Base-by-base conservation (phyloP, 768 basidiomycete genomes). In the Termitomyces sp. region DNA sequence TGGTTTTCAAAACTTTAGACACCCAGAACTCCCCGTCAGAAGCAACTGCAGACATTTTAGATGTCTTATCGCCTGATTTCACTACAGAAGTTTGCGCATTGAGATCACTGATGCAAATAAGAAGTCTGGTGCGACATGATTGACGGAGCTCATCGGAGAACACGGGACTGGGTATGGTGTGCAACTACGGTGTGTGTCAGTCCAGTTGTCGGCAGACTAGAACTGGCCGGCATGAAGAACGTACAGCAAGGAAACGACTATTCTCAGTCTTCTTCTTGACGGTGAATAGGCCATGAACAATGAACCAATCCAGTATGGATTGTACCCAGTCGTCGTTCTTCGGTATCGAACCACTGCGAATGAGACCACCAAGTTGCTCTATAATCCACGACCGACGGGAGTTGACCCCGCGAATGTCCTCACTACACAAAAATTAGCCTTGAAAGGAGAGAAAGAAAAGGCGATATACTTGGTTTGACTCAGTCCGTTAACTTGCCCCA, bases 21-120 rank as follows among this genome's bases (percentile, higher is more conserved):
- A 91, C 78, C 94, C 94, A 97, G 63, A 92, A 85, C 66, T 88
- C 82, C 33, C 92, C 92, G 60, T 91, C 83, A 7, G 85, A 81
- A 40, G 89, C 84, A 22, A 84, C 83, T 2, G 84, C 89, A 18
- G 82, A 71, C n/a, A 79, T 69, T 70, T 87, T 90, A 22, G 72
- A 72, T 1, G 79, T 73, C 63, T 83, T 85, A 45, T 84, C 83
- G 39, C 78, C 85, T 69, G 81, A 78, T 63, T 83, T 84, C 35
- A 87, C 67, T 18, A 79, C 65, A 1, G 79, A 76, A 2, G 78
- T 76, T 57, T 89, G 86, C 20, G 79, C 75, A 15, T 84, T 88
- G 16, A 98, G 81, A 62, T 93, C 88, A 16, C 88, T 87, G 38
- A 98, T 76, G 67, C 86, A 88, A 22, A 83, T 74, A 57, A 94